A percentile compares a stretch with the other conserved stretches of the same genome.
Conservation (phyloP, 2,329 filamentous ascomycete genomes). For the Ophiostoma quercus region DNA sequence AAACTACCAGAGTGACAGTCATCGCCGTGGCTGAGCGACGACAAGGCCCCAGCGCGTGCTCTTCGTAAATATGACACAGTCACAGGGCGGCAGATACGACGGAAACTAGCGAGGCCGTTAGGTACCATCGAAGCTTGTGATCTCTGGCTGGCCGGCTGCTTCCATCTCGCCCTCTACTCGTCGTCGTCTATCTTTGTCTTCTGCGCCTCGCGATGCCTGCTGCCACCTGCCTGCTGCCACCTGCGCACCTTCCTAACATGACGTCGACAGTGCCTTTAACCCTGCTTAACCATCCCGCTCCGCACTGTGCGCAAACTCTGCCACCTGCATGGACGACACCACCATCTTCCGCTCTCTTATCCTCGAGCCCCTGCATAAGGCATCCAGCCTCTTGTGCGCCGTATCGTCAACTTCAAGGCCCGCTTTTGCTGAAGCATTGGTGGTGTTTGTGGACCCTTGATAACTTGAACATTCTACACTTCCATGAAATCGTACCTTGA, state of each 20-base stretch:
- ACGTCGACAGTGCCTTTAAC: not conserved
- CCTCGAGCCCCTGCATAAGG: slow-evolving; percentile 9
- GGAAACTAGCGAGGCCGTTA: no score
- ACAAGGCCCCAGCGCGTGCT: not conserved
- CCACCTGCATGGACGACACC: not conserved
- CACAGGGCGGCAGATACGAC: not conserved
- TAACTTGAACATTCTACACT: not conserved
- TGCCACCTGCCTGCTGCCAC: not conserved
- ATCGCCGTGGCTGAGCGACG: not conserved
- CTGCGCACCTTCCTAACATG: slow-evolving; percentile 1
- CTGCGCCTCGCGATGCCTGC: no score
- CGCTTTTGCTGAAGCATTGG: slow-evolving; percentile 11
- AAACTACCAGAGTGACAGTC: not conserved
- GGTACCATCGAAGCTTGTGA: not conserved
- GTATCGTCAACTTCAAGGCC: not conserved
- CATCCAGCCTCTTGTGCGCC: slow-evolving; percentile 2
- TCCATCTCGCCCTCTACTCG: not conserved
- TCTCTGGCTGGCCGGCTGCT: not conserved
- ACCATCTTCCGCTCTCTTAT: not conserved
- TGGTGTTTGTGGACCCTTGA: not conserved
- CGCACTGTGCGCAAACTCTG: not conserved
- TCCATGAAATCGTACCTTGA: not conserved
- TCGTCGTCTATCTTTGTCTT: not conserved
- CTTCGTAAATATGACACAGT: not conserved
- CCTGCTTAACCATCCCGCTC: not conserved